Percentiles rank a stretch among this genome's conserved stretches.
Conservation (phyloP, 495 filamentous ascomycete species). For the Articulospora tetracladia region DNA sequence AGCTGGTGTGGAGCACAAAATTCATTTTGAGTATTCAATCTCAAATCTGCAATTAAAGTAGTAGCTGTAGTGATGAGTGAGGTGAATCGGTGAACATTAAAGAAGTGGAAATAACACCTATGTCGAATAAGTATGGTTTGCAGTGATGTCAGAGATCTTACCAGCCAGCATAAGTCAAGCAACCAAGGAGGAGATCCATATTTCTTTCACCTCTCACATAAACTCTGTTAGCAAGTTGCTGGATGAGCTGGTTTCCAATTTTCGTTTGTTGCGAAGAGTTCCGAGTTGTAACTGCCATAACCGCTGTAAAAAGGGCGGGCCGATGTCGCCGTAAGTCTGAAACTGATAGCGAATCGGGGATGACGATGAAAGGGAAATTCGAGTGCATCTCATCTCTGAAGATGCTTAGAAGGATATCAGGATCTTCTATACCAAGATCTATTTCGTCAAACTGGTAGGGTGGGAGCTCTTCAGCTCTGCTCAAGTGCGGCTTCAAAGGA, state of each 20-base stretch:
- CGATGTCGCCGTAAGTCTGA: neutral
- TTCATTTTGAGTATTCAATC: neutral
- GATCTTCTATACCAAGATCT: conserved; percentile 2
- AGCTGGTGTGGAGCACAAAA: neutral
- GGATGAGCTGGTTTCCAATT: conserved; percentile 6
- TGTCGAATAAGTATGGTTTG: neutral
- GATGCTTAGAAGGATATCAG: conserved; percentile 2
- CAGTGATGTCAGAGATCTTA: neutral
- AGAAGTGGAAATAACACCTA: conserved; percentile 5
- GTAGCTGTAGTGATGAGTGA: neutral
- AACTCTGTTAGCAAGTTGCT: conserved; percentile 4
- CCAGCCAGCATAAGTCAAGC: conserved; percentile 10
- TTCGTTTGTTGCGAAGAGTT: neutral
- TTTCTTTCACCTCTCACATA: conserved; percentile 6
- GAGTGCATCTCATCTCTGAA: conserved; percentile 13
- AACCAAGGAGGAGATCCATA: conserved; percentile 13
- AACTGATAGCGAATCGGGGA: neutral
- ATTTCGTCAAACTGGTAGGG: neutral
- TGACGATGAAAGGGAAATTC: conserved; percentile 17
- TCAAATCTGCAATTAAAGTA: conserved; percentile 11
- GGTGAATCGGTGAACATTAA: neutral
- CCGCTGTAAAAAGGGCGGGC: conserved; percentile 12
- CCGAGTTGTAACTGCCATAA: conserved; percentile 11
- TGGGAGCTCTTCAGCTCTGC: neutral
- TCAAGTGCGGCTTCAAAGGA: neutral